Base-by-base conservation (phyloP, 1,284 basidiomycete species). In the Lignosus rhinocerotis region DNA sequence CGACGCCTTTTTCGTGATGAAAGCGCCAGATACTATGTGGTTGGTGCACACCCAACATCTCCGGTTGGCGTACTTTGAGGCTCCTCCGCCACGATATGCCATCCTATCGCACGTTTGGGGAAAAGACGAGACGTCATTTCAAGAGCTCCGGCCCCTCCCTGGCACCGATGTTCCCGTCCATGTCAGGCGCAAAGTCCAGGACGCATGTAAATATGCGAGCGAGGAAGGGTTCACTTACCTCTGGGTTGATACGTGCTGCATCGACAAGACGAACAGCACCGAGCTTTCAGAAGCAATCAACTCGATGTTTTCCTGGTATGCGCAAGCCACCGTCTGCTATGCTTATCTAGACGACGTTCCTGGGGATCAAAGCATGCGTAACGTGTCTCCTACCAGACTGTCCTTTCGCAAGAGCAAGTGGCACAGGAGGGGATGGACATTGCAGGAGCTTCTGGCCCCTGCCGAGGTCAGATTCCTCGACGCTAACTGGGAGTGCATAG, bases 211-310 rank as follows among this genome's bases (percentile, higher is more conserved):
- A 21, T 17, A 36, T 12, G 52, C 52, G 2, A 14, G 14, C 14
- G 17, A 19, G 10, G 52, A 46, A 6, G 43, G 45, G 12, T 38
- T 34, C 36, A 21, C 5, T 6, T 53, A 21, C 16, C 7, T 39
- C 21, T 53, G 52, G 52, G 30, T 46, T 11, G 52, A 53, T 32
- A 53, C 52, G 6, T 53, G 52, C 44, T 46, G 44, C 30, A 53
- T 53, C 45, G 52, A 53, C 43, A 53, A 53, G 52, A 38, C 52
- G 17, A 46, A 41, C 33, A 53, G 43, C 17, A 17, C 52, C 10
- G 45, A 53, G 32, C 33, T 53, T 0, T 34, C 42, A 2, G 52
- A 53, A 21, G 43, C 52, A 17, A 53, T 46, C 30, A 53, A 46
- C 42, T 53, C 52, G 3, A 46, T 53, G 52, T 53, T 46, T 33